A percentile compares a stretch with the other conserved stretches of the same genome.
Conservation (phyloP, 164 flowering plant species). For the Sextonia rubra region DNA sequence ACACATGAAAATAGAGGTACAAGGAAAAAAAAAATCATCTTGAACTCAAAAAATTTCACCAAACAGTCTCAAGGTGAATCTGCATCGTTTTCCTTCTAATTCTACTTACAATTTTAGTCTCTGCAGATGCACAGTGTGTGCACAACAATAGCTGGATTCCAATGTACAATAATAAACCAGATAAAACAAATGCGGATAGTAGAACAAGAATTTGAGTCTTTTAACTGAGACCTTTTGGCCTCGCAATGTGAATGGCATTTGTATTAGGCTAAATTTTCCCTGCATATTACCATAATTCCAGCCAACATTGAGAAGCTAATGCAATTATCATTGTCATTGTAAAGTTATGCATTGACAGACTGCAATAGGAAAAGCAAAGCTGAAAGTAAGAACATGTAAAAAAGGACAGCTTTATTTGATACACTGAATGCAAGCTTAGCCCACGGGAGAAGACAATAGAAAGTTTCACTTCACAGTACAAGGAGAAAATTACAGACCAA, state of each 20-base stretch:
- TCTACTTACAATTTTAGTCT: background rate
- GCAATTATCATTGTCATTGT: too few relatives aligned
- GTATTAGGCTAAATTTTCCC: too few relatives aligned
- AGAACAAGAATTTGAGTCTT: background rate
- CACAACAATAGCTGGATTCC: background rate
- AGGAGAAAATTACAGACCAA: background rate
- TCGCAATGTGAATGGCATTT: too few relatives aligned
- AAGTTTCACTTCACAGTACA: background rate
- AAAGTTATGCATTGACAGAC: too few relatives aligned
- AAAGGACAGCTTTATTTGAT: background rate
- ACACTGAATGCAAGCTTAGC: background rate
- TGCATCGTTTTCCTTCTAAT: too few relatives aligned
- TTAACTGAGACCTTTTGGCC: background rate
- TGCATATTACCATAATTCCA: too few relatives aligned
- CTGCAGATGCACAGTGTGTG: background rate
- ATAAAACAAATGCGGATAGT: background rate
- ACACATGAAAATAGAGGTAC: slow-evolving; percentile 5
- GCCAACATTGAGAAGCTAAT: too few relatives aligned
- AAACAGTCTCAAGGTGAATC: background rate
- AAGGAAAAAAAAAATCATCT: background rate
- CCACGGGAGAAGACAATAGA: background rate
- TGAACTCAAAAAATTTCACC: too few relatives aligned
- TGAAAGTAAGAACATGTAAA: background rate
- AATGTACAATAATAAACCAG: background rate
- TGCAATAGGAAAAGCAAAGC: background rate